phyloP scores from a whole-genome alignment of 148 eudicot species.

The Mesembryanthemum crystallinum region DNA sequence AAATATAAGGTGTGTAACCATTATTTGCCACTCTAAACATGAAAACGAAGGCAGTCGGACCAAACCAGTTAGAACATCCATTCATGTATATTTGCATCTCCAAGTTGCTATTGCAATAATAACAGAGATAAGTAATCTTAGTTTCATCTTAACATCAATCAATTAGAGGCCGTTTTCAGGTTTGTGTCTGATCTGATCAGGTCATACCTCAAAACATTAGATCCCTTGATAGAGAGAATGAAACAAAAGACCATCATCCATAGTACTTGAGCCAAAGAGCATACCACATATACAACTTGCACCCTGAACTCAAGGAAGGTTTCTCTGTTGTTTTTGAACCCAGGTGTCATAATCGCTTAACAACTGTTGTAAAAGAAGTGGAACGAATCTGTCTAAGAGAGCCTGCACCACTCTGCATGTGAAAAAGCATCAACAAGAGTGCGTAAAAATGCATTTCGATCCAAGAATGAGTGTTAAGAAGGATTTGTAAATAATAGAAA shows the following conservation, averaged over 20 bases:
- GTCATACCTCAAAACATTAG: not conserved
- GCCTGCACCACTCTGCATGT: constrained; percentile 78
- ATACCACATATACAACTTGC: constrained; percentile 14
- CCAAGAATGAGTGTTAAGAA: not conserved
- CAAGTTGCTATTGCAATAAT: no score
- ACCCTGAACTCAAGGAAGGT: constrained; percentile 26
- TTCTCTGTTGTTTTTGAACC: constrained; percentile 43
- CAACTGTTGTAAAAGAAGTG: constrained; percentile 61
- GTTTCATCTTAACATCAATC: not conserved
- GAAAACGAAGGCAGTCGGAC: no score
- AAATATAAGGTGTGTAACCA: no score
- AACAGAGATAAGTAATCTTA: no score
- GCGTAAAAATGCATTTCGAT: not conserved
- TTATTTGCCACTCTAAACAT: no score
- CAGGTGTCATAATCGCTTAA: constrained; percentile 57
- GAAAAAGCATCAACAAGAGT: constrained; percentile 11
- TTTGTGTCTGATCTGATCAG: not conserved
- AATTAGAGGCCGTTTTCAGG: not conserved
- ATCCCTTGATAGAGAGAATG: not conserved
- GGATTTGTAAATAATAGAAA: constrained; percentile 2
- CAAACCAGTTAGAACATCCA: no score
- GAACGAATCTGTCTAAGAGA: constrained; percentile 71
- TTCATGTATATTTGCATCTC: no score
- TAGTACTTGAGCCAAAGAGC: constrained; percentile 1
- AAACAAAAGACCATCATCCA: not conserved